These are phyloP conservation scores for Physcomitrellopsis africana DNA, from an alignment of 225 moss, liverwort and hornwort species.

Conservation along the genomic window DNA sequence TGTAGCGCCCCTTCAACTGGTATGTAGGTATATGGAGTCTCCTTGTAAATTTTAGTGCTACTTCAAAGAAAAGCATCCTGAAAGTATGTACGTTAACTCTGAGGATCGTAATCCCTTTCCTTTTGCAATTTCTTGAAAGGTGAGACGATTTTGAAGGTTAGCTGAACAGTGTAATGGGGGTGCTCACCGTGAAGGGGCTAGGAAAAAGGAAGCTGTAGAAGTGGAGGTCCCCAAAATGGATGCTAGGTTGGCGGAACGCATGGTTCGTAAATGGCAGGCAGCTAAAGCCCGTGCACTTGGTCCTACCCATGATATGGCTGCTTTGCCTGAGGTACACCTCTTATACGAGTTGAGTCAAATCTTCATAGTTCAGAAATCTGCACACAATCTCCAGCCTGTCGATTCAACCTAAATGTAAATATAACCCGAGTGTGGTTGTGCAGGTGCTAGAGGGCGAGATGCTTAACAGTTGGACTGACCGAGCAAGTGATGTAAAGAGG, in stretches of 20 bases:
- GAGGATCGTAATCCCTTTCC: not conserved
- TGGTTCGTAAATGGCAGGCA: constrained; percentile 85
- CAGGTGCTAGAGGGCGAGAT: constrained; percentile 92
- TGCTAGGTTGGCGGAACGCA: constrained; percentile 81
- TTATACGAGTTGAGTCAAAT: not conserved
- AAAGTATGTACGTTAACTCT: not conserved
- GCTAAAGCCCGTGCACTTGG: constrained; percentile 91
- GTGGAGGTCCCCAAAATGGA: constrained; percentile 79
- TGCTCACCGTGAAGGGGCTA: constrained; percentile 48
- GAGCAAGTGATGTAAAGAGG: constrained; percentile 74
- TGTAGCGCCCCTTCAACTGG: constrained; percentile 6
- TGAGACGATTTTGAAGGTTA: constrained; percentile 23
- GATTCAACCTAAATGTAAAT: constrained; percentile 4
- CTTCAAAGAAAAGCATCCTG: constrained; percentile 3
- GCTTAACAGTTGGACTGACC: constrained; percentile 85
- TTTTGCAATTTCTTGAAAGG: not conserved
- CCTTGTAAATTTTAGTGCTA: not conserved
- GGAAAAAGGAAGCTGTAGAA: constrained; percentile 42
- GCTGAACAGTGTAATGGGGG: constrained; percentile 47
- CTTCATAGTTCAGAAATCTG: not conserved
- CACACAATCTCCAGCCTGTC: not conserved
- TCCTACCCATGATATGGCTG: constrained; percentile 62
- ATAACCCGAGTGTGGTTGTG: constrained; percentile 18
- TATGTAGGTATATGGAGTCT: constrained; percentile 6
- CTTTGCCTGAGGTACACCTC: constrained; percentile 77